These are phyloP conservation scores for Saprolegnia parasitica DNA, from an alignment of 352 stramenopile species.

Conservation along the genomic window DNA sequence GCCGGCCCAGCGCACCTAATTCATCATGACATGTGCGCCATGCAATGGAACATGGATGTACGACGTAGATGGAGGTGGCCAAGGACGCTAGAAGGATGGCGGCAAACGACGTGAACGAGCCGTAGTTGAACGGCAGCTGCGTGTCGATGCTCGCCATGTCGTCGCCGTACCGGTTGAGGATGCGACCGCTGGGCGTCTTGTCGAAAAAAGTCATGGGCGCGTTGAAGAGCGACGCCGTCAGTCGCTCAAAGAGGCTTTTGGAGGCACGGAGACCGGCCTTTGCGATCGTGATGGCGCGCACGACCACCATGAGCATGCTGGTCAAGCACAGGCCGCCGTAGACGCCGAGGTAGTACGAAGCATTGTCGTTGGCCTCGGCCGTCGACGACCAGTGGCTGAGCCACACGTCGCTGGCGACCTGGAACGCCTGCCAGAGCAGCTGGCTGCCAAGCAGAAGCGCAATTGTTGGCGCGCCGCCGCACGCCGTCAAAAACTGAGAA, in stretches of 20 bases:
- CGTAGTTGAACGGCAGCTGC: conserved; percentile 57
- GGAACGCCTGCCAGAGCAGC: conserved; percentile 15
- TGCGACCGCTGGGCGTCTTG: conserved; percentile 83
- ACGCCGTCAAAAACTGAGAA: conserved; percentile 5
- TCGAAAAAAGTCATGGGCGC: conserved; percentile 94
- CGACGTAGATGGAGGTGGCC: conserved; percentile 72
- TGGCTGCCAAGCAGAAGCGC: conserved; percentile 9
- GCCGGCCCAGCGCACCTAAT: conserved; percentile 54
- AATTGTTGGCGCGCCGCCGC: conserved; percentile 7
- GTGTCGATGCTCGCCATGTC: conserved; percentile 93
- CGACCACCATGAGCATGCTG: conserved; percentile 27
- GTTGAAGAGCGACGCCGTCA: conserved; percentile 82
- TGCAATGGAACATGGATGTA: conserved; percentile 46
- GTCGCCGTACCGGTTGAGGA: conserved; percentile 88
- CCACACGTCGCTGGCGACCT: conserved; percentile 24
- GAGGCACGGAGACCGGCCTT: conserved; percentile 49
- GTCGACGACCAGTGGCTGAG: conserved; percentile 24
- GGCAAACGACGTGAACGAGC: conserved; percentile 56
- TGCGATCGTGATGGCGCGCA: conserved; percentile 55
- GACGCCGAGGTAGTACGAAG: conserved; percentile 23
- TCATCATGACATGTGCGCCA: conserved; percentile 35
- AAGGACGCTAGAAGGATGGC: conserved; percentile 74
- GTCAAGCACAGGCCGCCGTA: conserved; percentile 26
- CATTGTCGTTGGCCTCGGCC: not conserved
- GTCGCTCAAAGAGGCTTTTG: conserved; percentile 74